Percentiles rank a stretch among this genome's conserved stretches.
Evolutionary conservation across 306 rosid species (phyloP).

Genomic region (Casuarina equisetifolia): DNA sequence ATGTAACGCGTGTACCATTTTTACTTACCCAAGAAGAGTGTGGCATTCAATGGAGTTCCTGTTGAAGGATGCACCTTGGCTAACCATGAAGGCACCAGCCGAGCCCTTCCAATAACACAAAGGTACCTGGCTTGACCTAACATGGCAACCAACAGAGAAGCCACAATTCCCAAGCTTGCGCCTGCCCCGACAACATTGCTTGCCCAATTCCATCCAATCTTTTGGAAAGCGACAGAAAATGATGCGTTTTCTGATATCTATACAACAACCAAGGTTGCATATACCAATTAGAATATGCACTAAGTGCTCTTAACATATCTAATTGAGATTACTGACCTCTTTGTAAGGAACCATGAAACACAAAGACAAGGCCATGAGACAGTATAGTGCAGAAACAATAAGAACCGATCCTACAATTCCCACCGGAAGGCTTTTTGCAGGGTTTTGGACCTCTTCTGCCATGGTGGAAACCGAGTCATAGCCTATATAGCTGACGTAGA

Average conservation of each 20-base stretch:
- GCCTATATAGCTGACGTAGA: conserved; percentile 89
- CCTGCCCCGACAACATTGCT: conserved; percentile 85
- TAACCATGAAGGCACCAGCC: conserved; percentile 80
- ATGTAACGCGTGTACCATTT: neutral
- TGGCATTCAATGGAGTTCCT: conserved; percentile 92
- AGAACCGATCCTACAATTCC: conserved; percentile 93
- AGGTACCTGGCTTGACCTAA: conserved; percentile 96
- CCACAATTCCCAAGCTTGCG: conserved; percentile 72
- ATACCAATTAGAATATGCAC: conserved; percentile 8
- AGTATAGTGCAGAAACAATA: conserved; percentile 72
- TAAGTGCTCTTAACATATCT: neutral
- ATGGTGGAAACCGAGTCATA: conserved; percentile 94
- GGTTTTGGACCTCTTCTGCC: conserved; percentile 89
- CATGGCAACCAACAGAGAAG: conserved; percentile 90
- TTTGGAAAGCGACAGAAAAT: conserved; percentile 66
- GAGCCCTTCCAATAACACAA: conserved; percentile 88
- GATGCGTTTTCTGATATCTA: conserved; percentile 65
- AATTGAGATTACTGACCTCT: conserved; percentile 43
- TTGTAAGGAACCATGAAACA: conserved; percentile 79
- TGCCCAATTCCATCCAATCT: conserved; percentile 85
- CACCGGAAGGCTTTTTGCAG: conserved; percentile 68
- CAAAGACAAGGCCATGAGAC: conserved; percentile 86
- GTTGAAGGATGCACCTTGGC: conserved; percentile 89
- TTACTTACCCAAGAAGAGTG: conserved; percentile 63
- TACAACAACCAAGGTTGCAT: conserved; percentile 2